Evolutionary conservation across 306 rosid genomes (phyloP), one percentile per base, ranked within the genome.

Genomic region (Pueraria montana): DNA sequence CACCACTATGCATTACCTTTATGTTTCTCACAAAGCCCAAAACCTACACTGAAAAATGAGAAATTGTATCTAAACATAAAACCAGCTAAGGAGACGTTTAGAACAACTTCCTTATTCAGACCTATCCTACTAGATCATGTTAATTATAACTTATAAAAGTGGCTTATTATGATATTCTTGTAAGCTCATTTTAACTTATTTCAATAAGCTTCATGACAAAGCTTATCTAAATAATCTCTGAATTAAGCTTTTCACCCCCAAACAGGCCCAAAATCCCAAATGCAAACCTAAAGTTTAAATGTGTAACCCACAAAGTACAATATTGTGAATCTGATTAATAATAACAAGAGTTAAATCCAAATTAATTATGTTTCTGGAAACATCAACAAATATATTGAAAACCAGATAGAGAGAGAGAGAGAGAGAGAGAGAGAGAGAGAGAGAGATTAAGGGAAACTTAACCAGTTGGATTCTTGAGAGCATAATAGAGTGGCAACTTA

Each of bases 401-500:
- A n/a, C n/a, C n/a, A n/a, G n/a, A n/a, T n/a, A n/a, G 2, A 34
- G 48, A 76, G 30, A 6, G 49, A 24, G 8, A 2, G n/a, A n/a
- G 2, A 34, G 48, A 76, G 30, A 6, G 49, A 24, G 8, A 2
- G n/a, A n/a, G n/a, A n/a, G n/a, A n/a, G 2, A 34, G 48, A 76
- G 30, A 6, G 49, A 24, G 8, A 2, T 58, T 42, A 61, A 36
- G 30, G 18, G 4, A 70, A 82, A 66, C 78, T 27, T 77, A 96
- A 96, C 99, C 99, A n/a, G 84, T 40, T 3, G 89, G 80, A 79
- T 75, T 89, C 43, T 87, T 72, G n/a, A 74, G 80, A 23, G 90
- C 87, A 80, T 89, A 87, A 82, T 92, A 92, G 67, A 92, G 42
- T 5, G 99, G 97, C 85, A 96, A 72, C 85, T 81, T 89, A 48